Evolutionary conservation across 1,284 basidiomycete genomes (phyloP), one percentile per base, ranked within the genome.

Genomic region (Trichosporon inkin): DNA sequence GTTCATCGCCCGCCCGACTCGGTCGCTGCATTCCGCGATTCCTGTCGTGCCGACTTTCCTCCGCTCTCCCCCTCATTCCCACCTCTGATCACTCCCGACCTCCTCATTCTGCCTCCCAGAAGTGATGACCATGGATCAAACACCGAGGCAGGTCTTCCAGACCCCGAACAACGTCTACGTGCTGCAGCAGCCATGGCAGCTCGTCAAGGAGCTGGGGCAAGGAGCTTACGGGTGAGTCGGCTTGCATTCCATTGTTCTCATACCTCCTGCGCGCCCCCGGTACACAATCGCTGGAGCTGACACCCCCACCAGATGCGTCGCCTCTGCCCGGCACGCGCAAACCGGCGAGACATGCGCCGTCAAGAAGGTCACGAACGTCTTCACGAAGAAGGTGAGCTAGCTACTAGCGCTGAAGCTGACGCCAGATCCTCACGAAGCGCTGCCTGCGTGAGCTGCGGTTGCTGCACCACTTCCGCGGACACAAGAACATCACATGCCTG

Each of bases 171-270:
- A 79, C 58, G 69, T 71, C 61, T 79, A 79, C 75, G 81, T 92
- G 63, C 91, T 97, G 70, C 92, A 96, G 74, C 83, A 88, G 35
- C 90, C 92, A 73, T 97, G 96, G 77, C 84, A 88, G 74, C 93
- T 90, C 75, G 89, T 93, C 77, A 97, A 96, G 80, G 93, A 95
- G 74, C 87, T 96, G 59, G 93, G 92, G 35, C 92, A 93, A 79
- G 92, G 90, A 69, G 92, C 92, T 22, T 94, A 95, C 76, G 92
- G 92, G 71, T 74, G 40, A 57, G 73, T 67, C 6, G n/a, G 24
- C 16, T n/a, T 6, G 7, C 2, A 7, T 8, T 2, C 24, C 17
- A 10, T 54, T 32, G 37, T 28, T 24, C 14, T n/a, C n/a, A n/a
- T n/a, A 20, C 14, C 17, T 36, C 32, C 34, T 34, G 19, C n/a